phyloP scores from a whole-genome alignment of 305 asterid genomes.

The Rubia peregrina region DNA sequence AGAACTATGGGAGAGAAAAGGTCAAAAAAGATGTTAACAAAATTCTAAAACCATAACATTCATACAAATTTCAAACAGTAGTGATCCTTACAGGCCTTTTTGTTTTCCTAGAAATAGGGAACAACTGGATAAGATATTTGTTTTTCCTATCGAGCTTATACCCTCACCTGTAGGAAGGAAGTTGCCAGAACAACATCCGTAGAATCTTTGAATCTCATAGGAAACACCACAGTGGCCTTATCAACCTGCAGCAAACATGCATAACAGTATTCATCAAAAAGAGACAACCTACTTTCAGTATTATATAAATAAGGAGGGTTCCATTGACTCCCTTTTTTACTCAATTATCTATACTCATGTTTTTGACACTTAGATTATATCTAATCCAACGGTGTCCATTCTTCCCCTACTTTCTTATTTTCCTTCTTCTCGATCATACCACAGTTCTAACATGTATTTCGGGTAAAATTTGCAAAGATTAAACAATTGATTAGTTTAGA shows the following conservation, averaged over 20 bases:
- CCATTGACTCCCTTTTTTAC: too few relatives aligned
- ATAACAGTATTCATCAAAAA: background rate
- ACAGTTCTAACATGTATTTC: background rate
- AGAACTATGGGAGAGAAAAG: background rate
- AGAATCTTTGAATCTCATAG: constrained; percentile 89
- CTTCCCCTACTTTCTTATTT: background rate
- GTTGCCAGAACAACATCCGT: constrained; percentile 82
- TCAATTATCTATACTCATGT: too few relatives aligned
- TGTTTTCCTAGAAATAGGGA: background rate
- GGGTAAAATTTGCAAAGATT: background rate
- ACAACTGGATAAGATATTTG: constrained; percentile 7
- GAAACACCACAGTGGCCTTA: constrained; percentile 66
- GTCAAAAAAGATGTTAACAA: background rate
- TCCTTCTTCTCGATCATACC: background rate
- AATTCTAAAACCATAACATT: constrained; percentile 5
- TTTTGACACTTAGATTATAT: too few relatives aligned
- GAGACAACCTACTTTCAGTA: background rate
- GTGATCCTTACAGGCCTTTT: constrained; percentile 3
- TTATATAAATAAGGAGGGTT: too few relatives aligned
- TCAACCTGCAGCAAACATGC: constrained; percentile 51
- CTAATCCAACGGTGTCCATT: background rate
- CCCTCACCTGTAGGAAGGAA: constrained; percentile 78
- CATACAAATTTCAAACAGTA: background rate
- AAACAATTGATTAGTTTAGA: background rate
- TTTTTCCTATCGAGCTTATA: background rate